These are phyloP conservation scores for Mortierella antarctica DNA, from an alignment of 192 early-diverging fungal genomes.

Conservation along the genomic window DNA sequence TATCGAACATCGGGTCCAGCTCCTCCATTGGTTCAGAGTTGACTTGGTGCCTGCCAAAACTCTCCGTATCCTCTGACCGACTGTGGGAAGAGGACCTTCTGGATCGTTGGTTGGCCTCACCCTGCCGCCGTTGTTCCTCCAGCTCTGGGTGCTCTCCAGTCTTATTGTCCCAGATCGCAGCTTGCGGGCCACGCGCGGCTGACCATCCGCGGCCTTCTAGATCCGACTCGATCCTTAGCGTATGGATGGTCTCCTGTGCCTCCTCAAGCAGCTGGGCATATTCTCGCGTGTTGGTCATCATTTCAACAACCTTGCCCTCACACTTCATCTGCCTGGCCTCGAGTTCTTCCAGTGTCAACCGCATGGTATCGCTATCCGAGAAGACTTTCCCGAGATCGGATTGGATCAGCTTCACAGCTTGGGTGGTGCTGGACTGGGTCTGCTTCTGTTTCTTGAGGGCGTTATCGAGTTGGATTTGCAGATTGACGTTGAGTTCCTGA, in stretches of 20 bases:
- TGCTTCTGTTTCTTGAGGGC: slow-evolving; percentile 66
- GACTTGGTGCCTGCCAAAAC: no score
- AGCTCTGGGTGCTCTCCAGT: slow-evolving; percentile 31
- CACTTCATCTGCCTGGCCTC: slow-evolving; percentile 65
- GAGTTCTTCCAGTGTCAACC: slow-evolving; percentile 62
- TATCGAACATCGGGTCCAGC: slow-evolving; percentile 32
- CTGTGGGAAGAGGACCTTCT: no score
- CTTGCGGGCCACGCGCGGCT: slow-evolving; percentile 17
- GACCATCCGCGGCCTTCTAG: slow-evolving; percentile 54
- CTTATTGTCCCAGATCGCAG: slow-evolving; percentile 47
- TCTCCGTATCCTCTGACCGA: no score
- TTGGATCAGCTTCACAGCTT: slow-evolving; percentile 67
- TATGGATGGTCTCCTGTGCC: slow-evolving; percentile 71
- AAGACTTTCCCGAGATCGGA: slow-evolving; percentile 67
- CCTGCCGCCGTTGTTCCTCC: not conserved
- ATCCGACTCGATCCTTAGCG: slow-evolving; percentile 58
- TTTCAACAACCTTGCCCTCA: slow-evolving; percentile 62
- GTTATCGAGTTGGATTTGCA: slow-evolving; percentile 62
- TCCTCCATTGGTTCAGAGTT: not conserved
- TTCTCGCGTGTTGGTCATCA: slow-evolving; percentile 67
- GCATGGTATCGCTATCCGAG: slow-evolving; percentile 63
- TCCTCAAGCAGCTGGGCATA: slow-evolving; percentile 68
- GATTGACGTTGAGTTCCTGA: slow-evolving; percentile 66
- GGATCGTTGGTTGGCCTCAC: no score
- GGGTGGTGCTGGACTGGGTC: slow-evolving; percentile 66